phyloP scores from a whole-genome alignment of 768 basidiomycete genomes.

The Macrocybe gigantea region DNA sequence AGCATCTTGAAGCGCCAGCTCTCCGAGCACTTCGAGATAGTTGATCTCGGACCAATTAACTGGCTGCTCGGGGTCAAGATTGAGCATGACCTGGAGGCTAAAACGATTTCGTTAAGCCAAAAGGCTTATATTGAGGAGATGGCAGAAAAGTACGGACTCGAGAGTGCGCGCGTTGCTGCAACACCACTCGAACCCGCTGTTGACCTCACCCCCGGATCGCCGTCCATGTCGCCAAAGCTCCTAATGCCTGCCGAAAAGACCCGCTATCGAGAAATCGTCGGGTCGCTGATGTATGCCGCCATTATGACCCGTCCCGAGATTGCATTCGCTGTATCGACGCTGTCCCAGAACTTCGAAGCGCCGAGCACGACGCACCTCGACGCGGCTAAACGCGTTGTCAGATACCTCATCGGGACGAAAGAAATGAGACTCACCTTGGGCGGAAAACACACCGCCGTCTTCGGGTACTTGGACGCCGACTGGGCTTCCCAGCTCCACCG shows the following conservation, averaged over 20 bases:
- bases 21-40: conserved; percentile 15
- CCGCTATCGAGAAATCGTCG: conserved; percentile 3
- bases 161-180: background rate
- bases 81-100: conserved; percentile 6
- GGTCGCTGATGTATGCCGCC: conserved; percentile 7
- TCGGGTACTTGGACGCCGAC: conserved; percentile 17
- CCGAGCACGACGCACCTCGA: conserved; percentile 23
- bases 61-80: conserved; percentile 18
- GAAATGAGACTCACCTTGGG: conserved; percentile 18
- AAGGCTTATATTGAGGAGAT: conserved; percentile 11
- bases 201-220: background rate
- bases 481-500: conserved; percentile 11
- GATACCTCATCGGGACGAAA: conserved; percentile 28
- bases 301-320: conserved; percentile 7
- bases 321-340: conserved; percentile 4
- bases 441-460: conserved; percentile 9
- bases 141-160: background rate
- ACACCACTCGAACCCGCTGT: conserved; percentile 3
- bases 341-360: conserved; percentile 6
- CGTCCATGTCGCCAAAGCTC: background rate
- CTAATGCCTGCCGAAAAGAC: conserved; percentile 1
- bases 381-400: conserved; percentile 30
- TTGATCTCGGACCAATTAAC: conserved; percentile 17
- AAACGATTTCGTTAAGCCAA: conserved; percentile 24
- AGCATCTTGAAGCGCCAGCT: background rate